Evolutionary conservation across 768 basidiomycete genomes (phyloP).

Genomic region (Lactifluus pinguis): DNA sequence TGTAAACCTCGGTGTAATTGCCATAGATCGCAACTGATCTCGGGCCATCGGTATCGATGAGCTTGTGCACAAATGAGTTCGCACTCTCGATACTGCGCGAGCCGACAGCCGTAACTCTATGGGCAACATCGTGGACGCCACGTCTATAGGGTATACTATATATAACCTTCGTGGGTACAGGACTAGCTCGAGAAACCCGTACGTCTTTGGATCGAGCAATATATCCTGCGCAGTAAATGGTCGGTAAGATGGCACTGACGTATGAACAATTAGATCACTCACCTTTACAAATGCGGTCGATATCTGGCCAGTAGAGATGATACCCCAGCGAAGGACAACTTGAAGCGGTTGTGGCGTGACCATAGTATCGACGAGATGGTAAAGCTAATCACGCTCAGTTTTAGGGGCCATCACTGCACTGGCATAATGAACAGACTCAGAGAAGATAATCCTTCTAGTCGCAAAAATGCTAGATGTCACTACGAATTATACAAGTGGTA

Average conservation of each 20-base stretch:
- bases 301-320: slow-evolving; percentile 76
- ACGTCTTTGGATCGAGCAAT: slow-evolving; percentile 68
- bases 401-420: too few relatives aligned
- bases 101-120: slow-evolving; percentile 67
- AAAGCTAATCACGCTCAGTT: background rate
- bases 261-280: slow-evolving; percentile 9
- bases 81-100: slow-evolving; percentile 66
- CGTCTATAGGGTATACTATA: slow-evolving; percentile 37
- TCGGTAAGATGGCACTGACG: background rate
- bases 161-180: background rate
- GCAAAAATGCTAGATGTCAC: too few relatives aligned
- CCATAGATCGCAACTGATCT: slow-evolving; percentile 58
- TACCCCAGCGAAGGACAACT: slow-evolving; percentile 72
- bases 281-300: slow-evolving; percentile 62
- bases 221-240: slow-evolving; percentile 44
- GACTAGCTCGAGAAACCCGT: slow-evolving; percentile 21
- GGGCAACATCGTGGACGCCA: slow-evolving; percentile 51
- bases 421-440: too few relatives aligned
- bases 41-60: slow-evolving; percentile 36
- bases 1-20: slow-evolving; percentile 44
- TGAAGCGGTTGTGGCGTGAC: slow-evolving; percentile 28
- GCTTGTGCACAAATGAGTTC: slow-evolving; percentile 50
- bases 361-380: slow-evolving; percentile 9
- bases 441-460: too few relatives aligned
- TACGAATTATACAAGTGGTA: too few relatives aligned